A percentile compares a stretch with the other conserved stretches of the same genome.
Conservation (phyloP, 495 filamentous ascomycete species). For the Cudoniella acicularis region DNA sequence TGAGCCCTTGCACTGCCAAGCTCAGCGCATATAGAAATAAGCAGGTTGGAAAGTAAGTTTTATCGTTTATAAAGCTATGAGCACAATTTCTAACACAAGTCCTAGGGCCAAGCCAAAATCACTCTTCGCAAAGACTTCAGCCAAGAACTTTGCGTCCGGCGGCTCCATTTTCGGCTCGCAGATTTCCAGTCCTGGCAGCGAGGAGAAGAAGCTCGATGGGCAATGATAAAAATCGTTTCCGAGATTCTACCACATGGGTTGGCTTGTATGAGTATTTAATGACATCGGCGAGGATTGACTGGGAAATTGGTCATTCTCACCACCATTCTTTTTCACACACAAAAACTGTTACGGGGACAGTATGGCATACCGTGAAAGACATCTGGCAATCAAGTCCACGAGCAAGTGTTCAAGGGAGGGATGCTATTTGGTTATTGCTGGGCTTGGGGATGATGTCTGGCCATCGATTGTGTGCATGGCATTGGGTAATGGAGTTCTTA, state of each 20-base stretch:
- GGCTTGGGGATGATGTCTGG: conserved; percentile 2
- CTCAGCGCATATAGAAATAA: conserved; percentile 79
- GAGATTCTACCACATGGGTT: neutral
- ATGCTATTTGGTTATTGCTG: neutral
- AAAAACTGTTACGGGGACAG: too few relatives aligned
- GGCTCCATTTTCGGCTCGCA: conserved; percentile 25
- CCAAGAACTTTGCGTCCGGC: conserved; percentile 45
- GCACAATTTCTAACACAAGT: neutral
- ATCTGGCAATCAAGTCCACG: too few relatives aligned
- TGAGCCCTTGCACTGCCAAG: conserved; percentile 93
- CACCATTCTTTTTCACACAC: too few relatives aligned
- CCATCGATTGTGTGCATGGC: conserved; percentile 1
- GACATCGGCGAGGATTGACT: neutral
- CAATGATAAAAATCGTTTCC: neutral
- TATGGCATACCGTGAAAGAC: too few relatives aligned
- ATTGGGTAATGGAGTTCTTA: conserved; percentile 22
- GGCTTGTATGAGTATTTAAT: conserved; percentile 11
- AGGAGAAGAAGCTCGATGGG: conserved; percentile 13
- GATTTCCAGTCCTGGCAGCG: neutral
- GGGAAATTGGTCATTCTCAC: too few relatives aligned
- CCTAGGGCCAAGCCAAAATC: conserved; percentile 58
- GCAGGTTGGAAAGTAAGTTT: conserved; percentile 64
- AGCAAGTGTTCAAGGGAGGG: neutral
- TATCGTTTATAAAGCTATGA: neutral
- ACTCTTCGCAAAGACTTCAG: conserved; percentile 57